Evolutionary conservation across 169 alveolate genomes (phyloP).

Genomic region (Plasmodium blacklocki): DNA sequence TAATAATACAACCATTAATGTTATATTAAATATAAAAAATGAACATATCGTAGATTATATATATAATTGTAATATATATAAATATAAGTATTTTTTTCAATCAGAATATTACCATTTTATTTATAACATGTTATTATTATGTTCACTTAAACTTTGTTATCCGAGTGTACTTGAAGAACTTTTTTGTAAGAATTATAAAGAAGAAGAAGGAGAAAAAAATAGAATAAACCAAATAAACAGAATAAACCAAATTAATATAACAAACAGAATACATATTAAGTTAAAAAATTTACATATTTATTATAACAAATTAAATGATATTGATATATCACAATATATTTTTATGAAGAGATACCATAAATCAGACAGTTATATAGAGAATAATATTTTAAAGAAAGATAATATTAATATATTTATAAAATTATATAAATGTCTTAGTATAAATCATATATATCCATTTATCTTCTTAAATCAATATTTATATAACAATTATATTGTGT

Average conservation of each 20-base stretch:
- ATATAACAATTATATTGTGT: background rate
- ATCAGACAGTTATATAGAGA: background rate
- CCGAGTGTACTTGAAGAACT: constrained; percentile 18
- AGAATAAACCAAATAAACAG: background rate
- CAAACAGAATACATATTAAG: background rate
- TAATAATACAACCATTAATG: constrained; percentile 33
- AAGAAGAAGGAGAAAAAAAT: background rate
- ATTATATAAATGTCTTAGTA: constrained; percentile 49
- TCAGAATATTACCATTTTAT: constrained; percentile 34
- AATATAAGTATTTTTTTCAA: constrained; percentile 48
- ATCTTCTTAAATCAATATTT: constrained; percentile 31
- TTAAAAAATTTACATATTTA: constrained; percentile 31
- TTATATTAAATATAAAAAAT: constrained; percentile 28
- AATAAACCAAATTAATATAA: no score
- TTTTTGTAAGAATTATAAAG: no score
- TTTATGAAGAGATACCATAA: background rate
- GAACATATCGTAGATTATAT: constrained; percentile 45
- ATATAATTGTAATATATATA: constrained; percentile 61
- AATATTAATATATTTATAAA: constrained; percentile 23
- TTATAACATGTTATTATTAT: constrained; percentile 42
- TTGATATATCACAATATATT: constrained; percentile 7
- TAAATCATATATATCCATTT: constrained; percentile 50
- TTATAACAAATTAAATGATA: constrained; percentile 1
- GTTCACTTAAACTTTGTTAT: constrained; percentile 36
- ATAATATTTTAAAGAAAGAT: background rate